Percentiles rank a stretch among this genome's conserved stretches.
Conservation (phyloP, 1,139 yeast species). For the Lodderomyces pseudojiufengensis region DNA sequence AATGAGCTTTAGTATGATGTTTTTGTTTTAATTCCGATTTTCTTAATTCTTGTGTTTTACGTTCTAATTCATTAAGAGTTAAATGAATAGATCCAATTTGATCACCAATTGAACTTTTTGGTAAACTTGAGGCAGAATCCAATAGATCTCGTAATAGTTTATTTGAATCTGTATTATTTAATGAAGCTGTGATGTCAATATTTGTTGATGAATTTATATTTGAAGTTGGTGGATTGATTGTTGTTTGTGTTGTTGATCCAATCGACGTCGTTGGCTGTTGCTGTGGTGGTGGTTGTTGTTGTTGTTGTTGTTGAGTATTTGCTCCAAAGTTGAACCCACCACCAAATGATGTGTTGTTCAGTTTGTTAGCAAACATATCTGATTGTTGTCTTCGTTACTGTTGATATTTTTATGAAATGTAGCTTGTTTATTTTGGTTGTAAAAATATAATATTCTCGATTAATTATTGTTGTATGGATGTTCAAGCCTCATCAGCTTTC, state of each 20-base stretch:
- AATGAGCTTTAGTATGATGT: slow-evolving; percentile 83
- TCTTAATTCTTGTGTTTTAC: slow-evolving; percentile 62
- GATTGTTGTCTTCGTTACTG: too few species aligned
- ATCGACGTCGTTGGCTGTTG: slow-evolving; percentile 7
- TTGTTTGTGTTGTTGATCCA: slow-evolving; percentile 9
- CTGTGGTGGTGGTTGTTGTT: slow-evolving; percentile 9
- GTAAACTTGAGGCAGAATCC: slow-evolving; percentile 69
- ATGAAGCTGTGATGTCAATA: slow-evolving; percentile 7
- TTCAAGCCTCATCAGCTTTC: slow-evolving; percentile 6
- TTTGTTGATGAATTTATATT: slow-evolving; percentile 4
- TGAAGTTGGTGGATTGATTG: slow-evolving; percentile 9
- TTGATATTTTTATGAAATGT: too few species aligned
- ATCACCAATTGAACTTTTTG: slow-evolving; percentile 40
- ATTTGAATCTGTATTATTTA: slow-evolving; percentile 10
- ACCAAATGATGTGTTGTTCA: slow-evolving; percentile 6
- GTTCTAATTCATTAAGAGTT: slow-evolving; percentile 73
- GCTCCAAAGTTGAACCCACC: slow-evolving; percentile 14
- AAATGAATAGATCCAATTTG: slow-evolving; percentile 66
- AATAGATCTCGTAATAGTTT: slow-evolving; percentile 55
- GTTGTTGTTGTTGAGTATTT: slow-evolving; percentile 6
- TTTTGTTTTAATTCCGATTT: slow-evolving; percentile 36
- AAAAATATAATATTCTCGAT: not conserved
- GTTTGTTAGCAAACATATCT: slow-evolving; percentile 18
- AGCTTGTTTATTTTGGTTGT: not conserved
- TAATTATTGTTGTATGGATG: slow-evolving; percentile 2